Conservation (phyloP, 495 filamentous ascomycete genomes). For the Penicillium angulare region DNA sequence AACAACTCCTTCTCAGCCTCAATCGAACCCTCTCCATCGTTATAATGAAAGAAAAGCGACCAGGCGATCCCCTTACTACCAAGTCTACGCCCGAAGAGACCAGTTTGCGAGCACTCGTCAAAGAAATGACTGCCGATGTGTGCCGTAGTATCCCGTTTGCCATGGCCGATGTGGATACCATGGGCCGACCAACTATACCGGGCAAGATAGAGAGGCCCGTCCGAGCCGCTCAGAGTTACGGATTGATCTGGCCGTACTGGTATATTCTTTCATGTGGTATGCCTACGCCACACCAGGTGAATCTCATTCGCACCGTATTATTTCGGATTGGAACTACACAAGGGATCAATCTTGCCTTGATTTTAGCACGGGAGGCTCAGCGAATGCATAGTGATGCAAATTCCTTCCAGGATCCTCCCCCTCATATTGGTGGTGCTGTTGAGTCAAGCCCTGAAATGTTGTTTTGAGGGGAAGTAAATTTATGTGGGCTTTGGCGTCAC, state of each 20-base stretch:
- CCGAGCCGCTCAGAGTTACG: conserved; percentile 35
- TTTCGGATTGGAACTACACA: conserved; percentile 29
- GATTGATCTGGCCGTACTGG: conserved; percentile 46
- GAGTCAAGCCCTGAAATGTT: too few species aligned
- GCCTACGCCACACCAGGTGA: conserved; percentile 30
- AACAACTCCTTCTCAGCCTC: conserved; percentile 30
- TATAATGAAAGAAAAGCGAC: background rate
- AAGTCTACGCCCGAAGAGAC: conserved; percentile 10
- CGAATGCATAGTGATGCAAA: background rate
- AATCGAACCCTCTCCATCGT: conserved; percentile 21
- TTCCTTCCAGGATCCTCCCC: background rate
- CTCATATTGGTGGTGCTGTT: background rate
- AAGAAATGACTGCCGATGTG: conserved; percentile 39
- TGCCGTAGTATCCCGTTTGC: conserved; percentile 43
- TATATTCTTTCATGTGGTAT: conserved; percentile 37
- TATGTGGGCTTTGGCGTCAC: background rate
- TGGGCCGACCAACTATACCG: conserved; percentile 26
- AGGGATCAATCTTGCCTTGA: conserved; percentile 40
- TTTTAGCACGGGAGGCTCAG: conserved; percentile 31
- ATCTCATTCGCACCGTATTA: conserved; percentile 30
- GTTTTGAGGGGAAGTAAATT: too few species aligned
- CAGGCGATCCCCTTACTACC: background rate
- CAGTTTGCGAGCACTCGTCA: conserved; percentile 19
- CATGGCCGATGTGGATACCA: conserved; percentile 36
- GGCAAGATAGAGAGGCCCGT: conserved; percentile 14